Evolutionary conservation across 73 alveolate species (phyloP).

Genomic region (Paramecium sexaurelia): DNA sequence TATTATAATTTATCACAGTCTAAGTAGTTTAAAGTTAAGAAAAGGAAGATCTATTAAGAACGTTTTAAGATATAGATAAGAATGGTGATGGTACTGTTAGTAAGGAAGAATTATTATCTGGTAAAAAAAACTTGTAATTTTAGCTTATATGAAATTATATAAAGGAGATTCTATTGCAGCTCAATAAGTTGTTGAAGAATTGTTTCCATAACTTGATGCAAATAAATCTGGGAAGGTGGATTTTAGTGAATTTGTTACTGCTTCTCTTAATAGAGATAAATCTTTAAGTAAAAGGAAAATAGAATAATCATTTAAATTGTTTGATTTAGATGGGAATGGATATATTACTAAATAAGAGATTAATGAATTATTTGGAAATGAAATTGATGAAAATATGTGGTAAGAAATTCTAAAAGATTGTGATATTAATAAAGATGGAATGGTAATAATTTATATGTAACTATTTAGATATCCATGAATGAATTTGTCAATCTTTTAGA

Average conservation of each 20-base stretch:
- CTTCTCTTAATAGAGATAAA: constrained; percentile 3
- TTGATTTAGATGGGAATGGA: constrained; percentile 53
- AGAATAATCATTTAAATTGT: constrained; percentile 21
- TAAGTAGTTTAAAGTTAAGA: constrained; percentile 16
- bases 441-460: not conserved
- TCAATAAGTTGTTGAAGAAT: not conserved
- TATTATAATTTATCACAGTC: not conserved
- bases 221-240: constrained; percentile 48
- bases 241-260: constrained; percentile 57
- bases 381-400: constrained; percentile 44
- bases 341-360: not conserved
- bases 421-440: constrained; percentile 24
- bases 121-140: not conserved
- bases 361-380: constrained; percentile 42
- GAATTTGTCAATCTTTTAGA: constrained; percentile 21
- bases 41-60: not conserved
- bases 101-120: not conserved
- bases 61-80: constrained; percentile 5
- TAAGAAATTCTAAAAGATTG: constrained; percentile 9
- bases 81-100: constrained; percentile 54
- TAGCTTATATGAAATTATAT: not conserved
- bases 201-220: constrained; percentile 16
- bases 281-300: not conserved
- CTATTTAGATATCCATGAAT: not conserved
- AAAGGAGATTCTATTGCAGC: constrained; percentile 24